Percentiles rank a stretch among this genome's conserved stretches.
Conservation (phyloP, 345 rosid species). For the Triadica sebifera region DNA sequence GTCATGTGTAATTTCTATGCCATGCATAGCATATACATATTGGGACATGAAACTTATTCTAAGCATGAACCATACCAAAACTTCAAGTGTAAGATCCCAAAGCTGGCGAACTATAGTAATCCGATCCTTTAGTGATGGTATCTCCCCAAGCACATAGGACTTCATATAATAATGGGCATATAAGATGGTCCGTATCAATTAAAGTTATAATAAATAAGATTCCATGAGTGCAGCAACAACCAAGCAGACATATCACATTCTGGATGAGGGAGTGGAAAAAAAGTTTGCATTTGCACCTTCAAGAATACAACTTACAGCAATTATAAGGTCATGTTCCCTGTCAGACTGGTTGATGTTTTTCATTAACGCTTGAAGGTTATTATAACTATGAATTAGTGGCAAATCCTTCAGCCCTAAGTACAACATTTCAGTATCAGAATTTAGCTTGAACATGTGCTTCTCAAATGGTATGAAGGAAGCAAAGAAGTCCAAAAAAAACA, state of each 20-base stretch:
- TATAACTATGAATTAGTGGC: slow-evolving; percentile 81
- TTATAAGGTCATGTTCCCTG: slow-evolving; percentile 90
- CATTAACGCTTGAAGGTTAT: slow-evolving; percentile 62
- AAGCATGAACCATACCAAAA: slow-evolving; percentile 55
- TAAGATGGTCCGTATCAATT: slow-evolving; percentile 23
- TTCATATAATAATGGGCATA: too few relatives aligned
- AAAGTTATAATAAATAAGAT: slow-evolving; percentile 2
- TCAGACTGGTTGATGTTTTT: slow-evolving; percentile 55
- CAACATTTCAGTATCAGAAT: slow-evolving; percentile 14
- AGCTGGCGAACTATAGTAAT: slow-evolving; percentile 85
- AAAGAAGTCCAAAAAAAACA: slow-evolving; percentile 11
- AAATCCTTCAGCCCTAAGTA: slow-evolving; percentile 59
- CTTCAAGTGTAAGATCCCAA: slow-evolving; percentile 92
- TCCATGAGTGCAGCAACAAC: not conserved
- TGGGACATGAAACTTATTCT: slow-evolving; percentile 3
- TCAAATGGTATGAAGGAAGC: not conserved
- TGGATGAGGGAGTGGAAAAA: not conserved
- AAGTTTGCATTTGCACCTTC: not conserved
- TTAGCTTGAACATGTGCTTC: not conserved
- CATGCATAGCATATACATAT: not conserved
- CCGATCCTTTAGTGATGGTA: slow-evolving; percentile 86
- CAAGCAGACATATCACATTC: slow-evolving; percentile 2
- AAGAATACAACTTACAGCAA: slow-evolving; percentile 67
- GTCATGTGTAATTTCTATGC: not conserved
- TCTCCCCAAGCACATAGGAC: slow-evolving; percentile 98